Conservation (phyloP, 495 filamentous ascomycete species). For the Daldinia childiae region DNA sequence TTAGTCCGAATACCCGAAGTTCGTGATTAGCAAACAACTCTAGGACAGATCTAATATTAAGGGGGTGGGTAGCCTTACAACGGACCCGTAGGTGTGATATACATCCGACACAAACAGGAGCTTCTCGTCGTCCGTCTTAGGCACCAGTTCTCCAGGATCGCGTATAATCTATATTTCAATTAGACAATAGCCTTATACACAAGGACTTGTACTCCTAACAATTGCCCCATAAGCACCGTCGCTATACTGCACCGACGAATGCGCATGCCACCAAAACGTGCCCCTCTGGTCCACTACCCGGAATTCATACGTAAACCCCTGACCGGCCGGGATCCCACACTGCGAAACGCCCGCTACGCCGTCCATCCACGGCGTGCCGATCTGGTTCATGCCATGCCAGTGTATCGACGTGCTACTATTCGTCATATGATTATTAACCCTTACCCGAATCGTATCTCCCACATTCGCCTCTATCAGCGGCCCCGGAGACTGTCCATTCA, state of each 20-base stretch:
- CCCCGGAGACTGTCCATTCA: conserved; percentile 67
- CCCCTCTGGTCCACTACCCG: conserved; percentile 62
- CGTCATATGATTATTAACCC: conserved; percentile 41
- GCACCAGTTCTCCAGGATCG: conserved; percentile 43
- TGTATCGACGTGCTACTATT: conserved; percentile 53
- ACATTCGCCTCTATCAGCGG: conserved; percentile 62
- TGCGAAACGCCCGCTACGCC: conserved; percentile 58
- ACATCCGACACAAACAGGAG: conserved; percentile 44
- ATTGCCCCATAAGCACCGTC: conserved; percentile 63
- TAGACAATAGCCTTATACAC: background rate
- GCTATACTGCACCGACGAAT: conserved; percentile 59
- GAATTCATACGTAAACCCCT: conserved; percentile 61
- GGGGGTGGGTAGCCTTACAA: conserved; percentile 26
- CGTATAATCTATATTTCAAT: conserved; percentile 31
- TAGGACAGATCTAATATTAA: background rate
- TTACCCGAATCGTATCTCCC: conserved; percentile 53
- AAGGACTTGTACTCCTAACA: conserved; percentile 43
- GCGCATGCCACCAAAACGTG: conserved; percentile 65
- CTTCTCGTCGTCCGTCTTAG: conserved; percentile 41
- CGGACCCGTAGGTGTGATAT: conserved; percentile 52
- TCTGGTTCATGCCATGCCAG: conserved; percentile 46
- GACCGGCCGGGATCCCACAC: conserved; percentile 60
- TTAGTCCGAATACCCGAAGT: conserved; percentile 37
- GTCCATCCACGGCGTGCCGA: conserved; percentile 46
- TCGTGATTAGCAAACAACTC: background rate